Percentiles rank a stretch among this genome's conserved stretches.
Conservation (phyloP, 2,329 filamentous ascomycete species). For the Colletotrichum neosansevieriae region DNA sequence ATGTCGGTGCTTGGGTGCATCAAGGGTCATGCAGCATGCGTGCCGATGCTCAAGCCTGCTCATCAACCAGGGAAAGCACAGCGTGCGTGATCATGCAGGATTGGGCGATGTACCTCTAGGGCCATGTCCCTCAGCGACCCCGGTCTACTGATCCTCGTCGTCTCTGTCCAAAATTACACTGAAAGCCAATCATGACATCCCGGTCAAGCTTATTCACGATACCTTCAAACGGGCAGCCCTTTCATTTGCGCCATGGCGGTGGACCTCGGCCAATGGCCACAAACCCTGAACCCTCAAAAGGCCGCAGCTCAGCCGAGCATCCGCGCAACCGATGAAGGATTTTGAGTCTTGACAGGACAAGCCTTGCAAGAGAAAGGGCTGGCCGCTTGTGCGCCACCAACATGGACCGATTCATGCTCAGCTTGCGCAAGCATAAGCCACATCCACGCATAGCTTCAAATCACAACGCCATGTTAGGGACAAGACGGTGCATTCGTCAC, state of each 20-base stretch:
- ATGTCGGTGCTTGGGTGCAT: slow-evolving; percentile 16
- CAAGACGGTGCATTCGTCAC: slow-evolving; percentile 1
- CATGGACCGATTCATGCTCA: not conserved
- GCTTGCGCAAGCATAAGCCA: slow-evolving; percentile 11
- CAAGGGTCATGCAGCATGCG: slow-evolving; percentile 22
- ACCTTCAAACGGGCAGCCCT: slow-evolving; percentile 7
- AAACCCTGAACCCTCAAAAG: slow-evolving; percentile 7
- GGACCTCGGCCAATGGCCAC: not conserved
- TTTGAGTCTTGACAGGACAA: slow-evolving; percentile 1
- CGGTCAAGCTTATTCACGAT: slow-evolving; percentile 19
- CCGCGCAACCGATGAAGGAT: slow-evolving; percentile 22
- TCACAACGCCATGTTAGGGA: not conserved
- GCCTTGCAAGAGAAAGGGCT: slow-evolving; percentile 1
- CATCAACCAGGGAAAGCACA: slow-evolving; percentile 4
- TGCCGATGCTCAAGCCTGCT: not conserved
- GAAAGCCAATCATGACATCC: not conserved
- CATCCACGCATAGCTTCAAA: not conserved
- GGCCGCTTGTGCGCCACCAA: slow-evolving; percentile 5
- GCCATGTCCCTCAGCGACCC: slow-evolving; percentile 8
- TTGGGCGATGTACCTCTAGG: slow-evolving; percentile 20
- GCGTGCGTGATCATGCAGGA: slow-evolving; percentile 1
- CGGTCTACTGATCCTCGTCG: slow-evolving; percentile 12
- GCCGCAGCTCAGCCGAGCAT: slow-evolving; percentile 20
- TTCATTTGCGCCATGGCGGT: not conserved
- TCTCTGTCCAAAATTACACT: slow-evolving; percentile 5